Base-by-base conservation (phyloP, 495 filamentous ascomycete species). In the Penicillium parvum region DNA sequence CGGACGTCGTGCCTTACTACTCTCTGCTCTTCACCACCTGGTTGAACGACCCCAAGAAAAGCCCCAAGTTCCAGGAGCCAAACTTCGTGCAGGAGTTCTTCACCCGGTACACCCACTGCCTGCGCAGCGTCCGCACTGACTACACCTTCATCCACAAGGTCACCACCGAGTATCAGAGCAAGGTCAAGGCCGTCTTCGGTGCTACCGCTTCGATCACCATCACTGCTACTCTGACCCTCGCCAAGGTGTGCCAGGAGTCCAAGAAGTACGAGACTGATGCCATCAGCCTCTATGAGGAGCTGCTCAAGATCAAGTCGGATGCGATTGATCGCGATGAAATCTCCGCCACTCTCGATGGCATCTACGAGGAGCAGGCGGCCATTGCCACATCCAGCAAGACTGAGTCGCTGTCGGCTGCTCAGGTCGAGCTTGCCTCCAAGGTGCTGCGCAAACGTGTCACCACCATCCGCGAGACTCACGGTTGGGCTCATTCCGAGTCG, bases 401-500 rank as follows among this genome's bases (percentile, higher is more conserved):
- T 0, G 50, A 60, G 35, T 47, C 49, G 1, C 37, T 64, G n/a
- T 60, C 58, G 7, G 27, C 52, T 4, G 32, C 48, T 9, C 53
- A 65, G 29, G 33, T 61, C 14, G 49, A 63, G 27, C 49, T 49
- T 23, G 57, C 52, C n/a, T 54, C 61, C 23, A 47, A 49, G 14
- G 37, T 58, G 22, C 40, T 60, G 28, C 58, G 40, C 20, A 53
- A 58, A 43, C 65, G 61, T 7, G 60, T 66, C 21, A 40, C 50
- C 0, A 45, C 50, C 17, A 22, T 59, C 6, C 63, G 65, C 1
- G 40, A 60, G 27, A 50, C 40, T 9, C 43, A 66, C 23, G 65
- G 65, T 17, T 69, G 63, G 63, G 63, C 65, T 10, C 63, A 66
- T 17, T 55, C 65, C 43, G 61, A 65, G 40, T 60, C 63, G 7